Percentiles rank a stretch among this genome's conserved stretches.
Conservation (phyloP, 176 grass and related monocot species). For the Eragrostis nindensis region DNA sequence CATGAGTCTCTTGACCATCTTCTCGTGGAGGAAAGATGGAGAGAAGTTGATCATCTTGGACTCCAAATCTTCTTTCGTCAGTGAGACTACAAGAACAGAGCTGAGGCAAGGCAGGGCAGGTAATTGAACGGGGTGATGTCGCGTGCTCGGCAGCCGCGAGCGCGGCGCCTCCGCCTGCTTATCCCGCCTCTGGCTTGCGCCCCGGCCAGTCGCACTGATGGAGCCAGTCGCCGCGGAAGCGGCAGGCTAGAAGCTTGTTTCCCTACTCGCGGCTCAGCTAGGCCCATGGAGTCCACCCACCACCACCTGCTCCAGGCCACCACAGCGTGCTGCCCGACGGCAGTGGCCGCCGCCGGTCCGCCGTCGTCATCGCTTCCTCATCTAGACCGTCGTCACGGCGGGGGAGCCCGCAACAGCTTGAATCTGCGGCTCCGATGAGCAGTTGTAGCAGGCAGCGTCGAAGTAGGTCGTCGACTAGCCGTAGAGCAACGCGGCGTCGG, state of each 20-base stretch:
- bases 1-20: no score
- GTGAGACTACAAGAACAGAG: no score
- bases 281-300: constrained; percentile 53
- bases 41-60: no score
- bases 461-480: constrained; percentile 94
- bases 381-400: neutral
- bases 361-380: neutral
- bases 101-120: no score
- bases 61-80: no score
- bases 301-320: constrained; percentile 30
- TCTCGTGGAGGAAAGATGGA: no score
- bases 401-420: neutral
- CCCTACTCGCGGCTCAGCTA: constrained; percentile 82
- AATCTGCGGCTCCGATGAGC: constrained; percentile 58
- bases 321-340: constrained; percentile 32
- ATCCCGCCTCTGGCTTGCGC: no score
- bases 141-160: constrained; percentile 79
- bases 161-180: constrained; percentile 78
- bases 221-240: constrained; percentile 81
- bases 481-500: constrained; percentile 56
- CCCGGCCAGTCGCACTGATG: constrained; percentile 97
- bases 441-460: constrained; percentile 86
- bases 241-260: constrained; percentile 83
- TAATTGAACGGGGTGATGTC: no score
- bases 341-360: neutral